A percentile compares a stretch with the other conserved stretches of the same genome.
These are phyloP conservation scores for Selaginella moellendorffii DNA, from an alignment of 75 land plant genomes.

Conservation along the genomic window DNA sequence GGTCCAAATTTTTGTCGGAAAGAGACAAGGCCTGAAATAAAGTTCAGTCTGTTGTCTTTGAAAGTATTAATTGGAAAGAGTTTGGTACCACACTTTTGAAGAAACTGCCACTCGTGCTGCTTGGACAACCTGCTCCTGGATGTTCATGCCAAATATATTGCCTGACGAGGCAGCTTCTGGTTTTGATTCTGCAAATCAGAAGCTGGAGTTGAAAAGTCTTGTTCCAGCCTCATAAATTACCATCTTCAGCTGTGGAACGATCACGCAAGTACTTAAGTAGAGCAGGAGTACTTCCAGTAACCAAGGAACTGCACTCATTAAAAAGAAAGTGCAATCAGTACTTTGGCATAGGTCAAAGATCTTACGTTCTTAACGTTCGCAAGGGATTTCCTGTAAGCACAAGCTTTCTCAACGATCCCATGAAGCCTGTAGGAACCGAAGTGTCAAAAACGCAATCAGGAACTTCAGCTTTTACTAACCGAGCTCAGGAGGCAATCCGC, in stretches of 20 bases:
- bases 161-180: conserved; percentile 19
- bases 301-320: conserved; percentile 58
- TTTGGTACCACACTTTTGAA: conserved; percentile 43
- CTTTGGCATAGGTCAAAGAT: no score
- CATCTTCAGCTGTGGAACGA: conserved; percentile 14
- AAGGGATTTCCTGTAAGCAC: conserved; percentile 70
- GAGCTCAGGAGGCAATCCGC: conserved; percentile 71
- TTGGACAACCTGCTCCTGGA: conserved; percentile 39
- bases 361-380: conserved; percentile 62
- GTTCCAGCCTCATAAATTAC: no score
- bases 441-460: neutral
- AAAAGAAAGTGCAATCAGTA: no score
- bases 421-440: conserved; percentile 37
- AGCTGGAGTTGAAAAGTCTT: neutral
- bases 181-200: conserved; percentile 19
- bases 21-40: conserved; percentile 51
- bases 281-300: conserved; percentile 68
- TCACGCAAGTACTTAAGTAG: conserved; percentile 59
- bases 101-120: conserved; percentile 70
- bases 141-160: conserved; percentile 27
- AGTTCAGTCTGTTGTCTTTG: no score
- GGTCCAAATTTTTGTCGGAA: conserved; percentile 31
- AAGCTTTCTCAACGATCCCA: conserved; percentile 71
- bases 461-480: conserved; percentile 28
- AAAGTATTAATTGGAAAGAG: neutral